Evolutionary conservation across 306 rosid species (phyloP).

Genomic region (Adenanthera pavonina): DNA sequence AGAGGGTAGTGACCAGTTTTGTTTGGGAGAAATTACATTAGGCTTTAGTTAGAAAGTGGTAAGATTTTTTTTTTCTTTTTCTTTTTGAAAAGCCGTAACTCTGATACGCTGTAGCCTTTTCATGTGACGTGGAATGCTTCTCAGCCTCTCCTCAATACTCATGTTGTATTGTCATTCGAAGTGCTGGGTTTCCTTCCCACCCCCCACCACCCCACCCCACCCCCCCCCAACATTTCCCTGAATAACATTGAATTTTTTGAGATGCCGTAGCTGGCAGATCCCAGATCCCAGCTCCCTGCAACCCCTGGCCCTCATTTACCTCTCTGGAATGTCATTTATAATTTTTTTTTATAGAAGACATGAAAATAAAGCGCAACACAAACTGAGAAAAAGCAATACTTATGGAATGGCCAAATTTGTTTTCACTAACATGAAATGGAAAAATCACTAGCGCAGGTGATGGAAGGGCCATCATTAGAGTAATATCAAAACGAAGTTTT

Average conservation of each 20-base stretch:
- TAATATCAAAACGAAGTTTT: no score
- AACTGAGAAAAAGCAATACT: no score
- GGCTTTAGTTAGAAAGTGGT: background rate
- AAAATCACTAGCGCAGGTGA: no score
- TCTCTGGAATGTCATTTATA: no score
- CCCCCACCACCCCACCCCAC: no score
- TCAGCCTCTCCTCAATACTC: background rate
- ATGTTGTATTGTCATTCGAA: background rate
- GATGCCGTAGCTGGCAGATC: background rate
- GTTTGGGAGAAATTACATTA: background rate
- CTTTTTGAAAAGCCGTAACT: background rate
- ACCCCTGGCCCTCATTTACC: no score
- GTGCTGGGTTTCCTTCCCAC: background rate
- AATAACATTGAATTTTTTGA: background rate
- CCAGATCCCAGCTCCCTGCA: background rate
- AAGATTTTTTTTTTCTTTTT: background rate
- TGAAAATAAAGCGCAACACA: no score
- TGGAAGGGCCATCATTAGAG: no score
- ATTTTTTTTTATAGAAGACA: no score
- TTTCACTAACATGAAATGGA: no score
- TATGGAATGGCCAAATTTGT: no score
- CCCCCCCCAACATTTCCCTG: background rate
- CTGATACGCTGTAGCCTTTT: background rate
- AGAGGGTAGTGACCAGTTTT: background rate
- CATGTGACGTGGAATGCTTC: background rate